These are phyloP conservation scores for Exophiala mesophila DNA, from an alignment of 2,329 filamentous ascomycete genomes.

Conservation along the genomic window DNA sequence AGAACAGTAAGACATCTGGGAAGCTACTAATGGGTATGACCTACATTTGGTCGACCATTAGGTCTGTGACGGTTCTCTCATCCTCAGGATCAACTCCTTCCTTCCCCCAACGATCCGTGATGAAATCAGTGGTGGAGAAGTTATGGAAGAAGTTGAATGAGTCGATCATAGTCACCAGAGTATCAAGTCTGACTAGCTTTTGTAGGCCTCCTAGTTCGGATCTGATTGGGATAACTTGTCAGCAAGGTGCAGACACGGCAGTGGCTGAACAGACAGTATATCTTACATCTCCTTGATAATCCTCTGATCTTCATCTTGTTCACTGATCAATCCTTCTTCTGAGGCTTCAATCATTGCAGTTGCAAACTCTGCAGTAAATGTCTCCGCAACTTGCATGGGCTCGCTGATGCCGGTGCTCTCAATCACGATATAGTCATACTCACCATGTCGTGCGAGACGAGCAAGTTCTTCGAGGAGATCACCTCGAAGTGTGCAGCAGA, in stretches of 20 bases:
- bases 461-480: constrained; percentile 67
- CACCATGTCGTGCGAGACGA: constrained; percentile 55
- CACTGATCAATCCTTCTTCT: constrained; percentile 40
- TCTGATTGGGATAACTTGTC: constrained; percentile 28
- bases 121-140: constrained; percentile 64
- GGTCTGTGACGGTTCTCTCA: constrained; percentile 67
- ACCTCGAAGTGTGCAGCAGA: constrained; percentile 69
- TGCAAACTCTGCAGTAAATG: constrained; percentile 56
- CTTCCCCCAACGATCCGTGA: constrained; percentile 56
- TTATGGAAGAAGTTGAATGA: constrained; percentile 68
- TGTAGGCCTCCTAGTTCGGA: constrained; percentile 59
- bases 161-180: constrained; percentile 67
- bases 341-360: constrained; percentile 45
- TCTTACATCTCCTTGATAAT: constrained; percentile 46
- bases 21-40: too few relatives aligned
- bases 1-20: too few relatives aligned
- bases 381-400: constrained; percentile 69
- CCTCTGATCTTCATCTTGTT: constrained; percentile 42
- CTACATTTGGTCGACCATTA: constrained; percentile 69
- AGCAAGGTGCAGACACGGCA: constrained; percentile 11
- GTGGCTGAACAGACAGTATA: constrained; percentile 7
- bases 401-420: constrained; percentile 70
- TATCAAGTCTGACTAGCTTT: constrained; percentile 62
- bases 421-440: constrained; percentile 67
- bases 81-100: constrained; percentile 62